Evolutionary conservation across 2,329 filamentous ascomycete genomes (phyloP), one percentile per base, ranked within the genome.

Genomic region (Talaromyces sp.): DNA sequence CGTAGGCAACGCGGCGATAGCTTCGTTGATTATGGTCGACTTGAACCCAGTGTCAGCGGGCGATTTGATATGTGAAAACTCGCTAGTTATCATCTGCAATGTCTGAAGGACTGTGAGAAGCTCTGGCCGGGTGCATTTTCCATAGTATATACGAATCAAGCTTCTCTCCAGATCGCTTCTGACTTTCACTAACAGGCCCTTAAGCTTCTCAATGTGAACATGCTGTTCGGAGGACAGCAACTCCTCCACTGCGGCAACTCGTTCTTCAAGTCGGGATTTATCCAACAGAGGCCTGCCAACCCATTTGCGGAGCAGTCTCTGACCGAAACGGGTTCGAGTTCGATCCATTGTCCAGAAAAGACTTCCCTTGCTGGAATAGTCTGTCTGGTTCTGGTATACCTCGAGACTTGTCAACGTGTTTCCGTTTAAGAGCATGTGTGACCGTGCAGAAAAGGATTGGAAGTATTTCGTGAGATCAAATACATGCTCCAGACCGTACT

Each of bases 401-500:
- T 99, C 94, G 12, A 99, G 82, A 68, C 91, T 96, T 54, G 91
- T 93, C 41, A 99, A 79, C 0, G 93, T 97, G 58, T 96, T 99
- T 51, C 93, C 94, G 70, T 95, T 97, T 62, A 99, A 80, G 3
- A 97, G 81, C 94, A 99, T 97, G 70, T 97, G 92, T 14, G 93
- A 92, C 41, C 92, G 83, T 8, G 92, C 91, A 67, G 90, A 96
- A 76, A 99, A 99, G 2, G 92, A 91, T 67, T 96, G 89, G 70
- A 99, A 99, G 77, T 97, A 96, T 68, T 96, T 96, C 1, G 94
- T 97, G 50, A 99, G 79, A 69, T 96, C 89, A 67, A 99, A 96
- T 57, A 99, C 91, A 77, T 97, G 92, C 73, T 97, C 89, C 21
- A 99, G 81, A 0, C 92, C 92, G 72, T 97, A 99, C 65, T 96